These are phyloP conservation scores for Chamaecyparis obtusa DNA, from an alignment of 75 land plant species.

Conservation along the genomic window DNA sequence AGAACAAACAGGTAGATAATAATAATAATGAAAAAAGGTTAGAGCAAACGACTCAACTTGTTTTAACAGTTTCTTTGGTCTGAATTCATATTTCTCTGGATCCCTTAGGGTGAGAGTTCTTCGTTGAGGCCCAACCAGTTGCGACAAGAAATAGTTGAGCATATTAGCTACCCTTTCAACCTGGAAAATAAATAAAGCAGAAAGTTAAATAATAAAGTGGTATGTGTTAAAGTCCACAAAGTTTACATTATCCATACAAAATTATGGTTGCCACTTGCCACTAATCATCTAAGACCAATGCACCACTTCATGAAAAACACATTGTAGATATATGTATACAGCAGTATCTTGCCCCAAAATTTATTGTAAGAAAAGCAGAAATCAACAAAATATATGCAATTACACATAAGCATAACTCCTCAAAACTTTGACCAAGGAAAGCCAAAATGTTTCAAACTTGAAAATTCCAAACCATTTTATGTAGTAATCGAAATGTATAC, in stretches of 20 bases:
- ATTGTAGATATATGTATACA: neutral
- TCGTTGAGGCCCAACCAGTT: constrained; percentile 93
- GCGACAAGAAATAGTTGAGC: constrained; percentile 94
- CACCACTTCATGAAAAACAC: neutral
- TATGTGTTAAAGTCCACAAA: neutral
- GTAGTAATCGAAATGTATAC: neutral
- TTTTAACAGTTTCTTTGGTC: constrained; percentile 81
- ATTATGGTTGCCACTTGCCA: neutral
- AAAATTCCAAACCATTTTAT: neutral
- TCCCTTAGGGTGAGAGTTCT: constrained; percentile 87
- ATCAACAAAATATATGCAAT: neutral
- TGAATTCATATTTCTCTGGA: constrained; percentile 97
- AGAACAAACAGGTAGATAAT: neutral
- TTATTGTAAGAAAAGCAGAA: neutral
- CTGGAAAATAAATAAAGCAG: constrained; percentile 35
- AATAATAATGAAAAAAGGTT: neutral
- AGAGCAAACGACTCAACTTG: constrained; percentile 48
- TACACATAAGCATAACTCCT: neutral
- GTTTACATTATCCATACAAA: neutral
- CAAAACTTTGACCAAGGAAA: neutral
- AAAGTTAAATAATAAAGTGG: neutral
- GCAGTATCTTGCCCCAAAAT: neutral
- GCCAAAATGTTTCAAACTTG: neutral
- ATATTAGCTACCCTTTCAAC: constrained; percentile 98
- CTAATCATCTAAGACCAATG: neutral